These are phyloP conservation scores for Blastobotrys persicus DNA, from an alignment of 1,139 yeast genomes.

Conservation along the genomic window DNA sequence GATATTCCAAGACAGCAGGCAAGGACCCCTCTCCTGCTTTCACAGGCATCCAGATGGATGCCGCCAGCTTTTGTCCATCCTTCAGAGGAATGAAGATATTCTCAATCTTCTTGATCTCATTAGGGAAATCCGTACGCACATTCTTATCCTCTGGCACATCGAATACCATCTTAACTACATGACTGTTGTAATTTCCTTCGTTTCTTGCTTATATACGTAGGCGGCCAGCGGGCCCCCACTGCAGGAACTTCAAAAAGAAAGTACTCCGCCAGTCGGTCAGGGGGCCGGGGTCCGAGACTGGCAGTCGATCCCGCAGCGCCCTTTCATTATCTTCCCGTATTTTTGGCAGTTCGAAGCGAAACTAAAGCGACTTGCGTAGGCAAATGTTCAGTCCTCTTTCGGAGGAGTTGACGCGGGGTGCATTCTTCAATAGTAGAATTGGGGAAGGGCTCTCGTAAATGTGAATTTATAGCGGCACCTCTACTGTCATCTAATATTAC, in stretches of 20 bases:
- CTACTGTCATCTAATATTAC: no score
- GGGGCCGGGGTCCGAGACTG: background rate
- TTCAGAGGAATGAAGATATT: slow-evolving; percentile 38
- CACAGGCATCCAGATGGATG: slow-evolving; percentile 45
- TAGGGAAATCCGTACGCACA: slow-evolving; percentile 32
- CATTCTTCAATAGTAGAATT: no score
- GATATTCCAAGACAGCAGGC: slow-evolving; percentile 43
- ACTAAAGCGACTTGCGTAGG: no score
- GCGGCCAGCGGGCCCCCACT: no score
- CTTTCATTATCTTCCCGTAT: background rate
- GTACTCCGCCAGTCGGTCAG: no score
- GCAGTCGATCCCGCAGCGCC: background rate
- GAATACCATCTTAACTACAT: slow-evolving; percentile 27
- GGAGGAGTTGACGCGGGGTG: no score
- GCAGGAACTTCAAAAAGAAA: no score
- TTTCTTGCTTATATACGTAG: background rate
- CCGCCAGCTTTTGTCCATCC: slow-evolving; percentile 40
- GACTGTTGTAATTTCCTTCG: background rate
- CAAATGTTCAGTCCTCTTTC: no score
- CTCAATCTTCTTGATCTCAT: slow-evolving; percentile 36
- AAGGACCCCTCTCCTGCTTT: slow-evolving; percentile 30
- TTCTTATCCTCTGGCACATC: slow-evolving; percentile 34
- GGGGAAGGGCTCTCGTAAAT: no score
- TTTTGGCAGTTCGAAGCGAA: background rate
- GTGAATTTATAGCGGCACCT: no score